These are phyloP conservation scores for Fomitopsis pinicola DNA, from an alignment of 1,284 basidiomycete species.

Conservation along the genomic window DNA sequence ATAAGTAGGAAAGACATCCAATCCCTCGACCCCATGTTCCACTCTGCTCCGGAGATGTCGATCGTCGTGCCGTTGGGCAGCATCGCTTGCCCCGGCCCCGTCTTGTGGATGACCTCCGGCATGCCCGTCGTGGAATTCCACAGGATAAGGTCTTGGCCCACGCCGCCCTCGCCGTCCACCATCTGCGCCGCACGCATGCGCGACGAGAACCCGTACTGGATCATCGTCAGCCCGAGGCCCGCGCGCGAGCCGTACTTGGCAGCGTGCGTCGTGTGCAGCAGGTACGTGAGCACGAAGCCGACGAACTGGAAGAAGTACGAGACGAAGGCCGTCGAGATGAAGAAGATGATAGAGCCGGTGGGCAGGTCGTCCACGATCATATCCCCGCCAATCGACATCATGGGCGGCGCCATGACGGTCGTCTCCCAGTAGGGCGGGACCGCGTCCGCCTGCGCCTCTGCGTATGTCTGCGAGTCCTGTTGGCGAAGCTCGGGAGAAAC, in stretches of 20 bases:
- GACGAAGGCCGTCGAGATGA: conserved; percentile 78
- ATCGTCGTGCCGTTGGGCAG: conserved; percentile 10
- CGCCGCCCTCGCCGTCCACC: conserved; percentile 1
- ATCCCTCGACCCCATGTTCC: conserved; percentile 48
- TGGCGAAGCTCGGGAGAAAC: not conserved
- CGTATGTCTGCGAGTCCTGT: conserved; percentile 63
- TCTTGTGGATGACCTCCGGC: conserved; percentile 1
- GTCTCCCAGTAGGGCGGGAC: conserved; percentile 98
- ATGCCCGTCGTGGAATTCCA: conserved; percentile 8
- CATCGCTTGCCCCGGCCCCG: not conserved
- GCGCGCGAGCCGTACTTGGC: conserved; percentile 93
- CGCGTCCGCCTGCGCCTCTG: conserved; percentile 84
- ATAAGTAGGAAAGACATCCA: conserved; percentile 91
- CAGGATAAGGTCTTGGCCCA: conserved; percentile 3
- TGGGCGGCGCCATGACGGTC: conserved; percentile 75
- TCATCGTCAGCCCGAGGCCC: conserved; percentile 91
- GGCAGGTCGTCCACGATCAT: conserved; percentile 76
- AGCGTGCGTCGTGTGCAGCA: conserved; percentile 92
- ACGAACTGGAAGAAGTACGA: conserved; percentile 97
- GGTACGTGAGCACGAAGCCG: conserved; percentile 91
- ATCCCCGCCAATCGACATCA: conserved; percentile 48
- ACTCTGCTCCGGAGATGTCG: conserved; percentile 33
- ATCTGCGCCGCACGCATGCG: conserved; percentile 24
- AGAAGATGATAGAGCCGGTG: conserved; percentile 65
- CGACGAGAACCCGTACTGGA: conserved; percentile 79